These are phyloP conservation scores for Skeletonema menzelii DNA, from an alignment of 108 stramenopile species.

Conservation along the genomic window DNA sequence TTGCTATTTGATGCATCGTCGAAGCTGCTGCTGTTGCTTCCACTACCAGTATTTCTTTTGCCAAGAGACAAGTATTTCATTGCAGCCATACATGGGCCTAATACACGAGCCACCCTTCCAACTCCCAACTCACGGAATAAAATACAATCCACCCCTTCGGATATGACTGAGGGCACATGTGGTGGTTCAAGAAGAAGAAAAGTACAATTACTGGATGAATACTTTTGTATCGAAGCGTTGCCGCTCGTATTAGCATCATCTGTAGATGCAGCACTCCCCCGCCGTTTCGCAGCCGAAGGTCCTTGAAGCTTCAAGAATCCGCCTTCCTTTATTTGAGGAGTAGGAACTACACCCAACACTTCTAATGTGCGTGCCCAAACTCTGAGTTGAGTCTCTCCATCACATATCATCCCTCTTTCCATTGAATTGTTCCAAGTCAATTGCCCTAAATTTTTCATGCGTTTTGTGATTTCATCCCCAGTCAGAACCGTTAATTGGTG, in stretches of 20 bases:
- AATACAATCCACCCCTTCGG: constrained; percentile 43
- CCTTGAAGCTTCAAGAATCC: constrained; percentile 1
- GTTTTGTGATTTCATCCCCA: constrained; percentile 63
- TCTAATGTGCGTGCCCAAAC: constrained; percentile 79
- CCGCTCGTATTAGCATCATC: neutral
- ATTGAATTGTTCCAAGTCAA: constrained; percentile 53
- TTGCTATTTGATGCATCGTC: neutral
- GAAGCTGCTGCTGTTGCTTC: too few species aligned
- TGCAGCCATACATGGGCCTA: constrained; percentile 51
- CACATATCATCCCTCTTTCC: constrained; percentile 71
- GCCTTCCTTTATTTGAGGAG: constrained; percentile 26
- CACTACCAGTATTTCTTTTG: neutral
- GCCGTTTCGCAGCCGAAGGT: neutral
- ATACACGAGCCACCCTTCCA: constrained; percentile 34
- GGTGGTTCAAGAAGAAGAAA: constrained; percentile 47
- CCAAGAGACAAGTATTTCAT: constrained; percentile 29
- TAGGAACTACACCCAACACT: constrained; percentile 36
- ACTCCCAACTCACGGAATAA: constrained; percentile 48
- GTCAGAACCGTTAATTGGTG: constrained; percentile 77
- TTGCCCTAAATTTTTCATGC: constrained; percentile 70
- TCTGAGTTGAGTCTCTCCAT: constrained; percentile 75
- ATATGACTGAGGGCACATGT: constrained; percentile 46
- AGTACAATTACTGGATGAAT: constrained; percentile 25
- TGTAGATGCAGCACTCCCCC: constrained; percentile 2
- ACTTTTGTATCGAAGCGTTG: neutral